These are phyloP conservation scores for Saccharum spontaneum DNA, from an alignment of 176 grass and related monocot species.

Conservation along the genomic window DNA sequence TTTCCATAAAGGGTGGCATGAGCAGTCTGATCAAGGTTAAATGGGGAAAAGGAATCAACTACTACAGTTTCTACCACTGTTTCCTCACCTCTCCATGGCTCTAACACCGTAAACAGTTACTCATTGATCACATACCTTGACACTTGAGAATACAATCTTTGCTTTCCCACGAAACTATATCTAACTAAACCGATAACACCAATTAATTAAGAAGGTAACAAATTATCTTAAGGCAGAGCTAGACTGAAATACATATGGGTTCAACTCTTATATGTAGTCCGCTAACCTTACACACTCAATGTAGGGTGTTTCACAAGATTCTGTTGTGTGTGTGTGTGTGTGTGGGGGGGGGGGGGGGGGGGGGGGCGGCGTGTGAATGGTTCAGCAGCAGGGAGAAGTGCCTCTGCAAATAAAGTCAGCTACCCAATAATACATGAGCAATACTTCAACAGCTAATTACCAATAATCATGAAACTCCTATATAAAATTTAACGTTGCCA, in stretches of 20 bases:
- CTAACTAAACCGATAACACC: not conserved
- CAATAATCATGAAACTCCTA: not conserved
- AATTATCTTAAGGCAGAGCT: not conserved
- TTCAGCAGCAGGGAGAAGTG: too few relatives aligned
- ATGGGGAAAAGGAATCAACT: not conserved
- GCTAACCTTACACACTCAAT: not conserved
- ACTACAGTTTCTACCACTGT: not conserved
- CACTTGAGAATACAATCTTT: not conserved
- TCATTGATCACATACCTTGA: not conserved
- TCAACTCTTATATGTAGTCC: not conserved
- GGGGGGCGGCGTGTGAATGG: too few relatives aligned
- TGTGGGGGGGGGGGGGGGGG: too few relatives aligned
- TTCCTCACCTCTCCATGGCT: not conserved
- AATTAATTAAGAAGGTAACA: not conserved
- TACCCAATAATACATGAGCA: not conserved
- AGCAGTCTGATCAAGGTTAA: not conserved
- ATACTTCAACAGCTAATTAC: constrained; percentile 4
- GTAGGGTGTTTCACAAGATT: not conserved
- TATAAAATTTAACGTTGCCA: not conserved
- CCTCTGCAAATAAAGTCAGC: not conserved
- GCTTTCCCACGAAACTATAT: not conserved
- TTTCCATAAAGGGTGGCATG: not conserved
- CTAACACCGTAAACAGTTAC: not conserved
- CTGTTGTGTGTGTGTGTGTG: too few relatives aligned
- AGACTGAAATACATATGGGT: not conserved